A percentile compares a stretch with the other conserved stretches of the same genome.
These are phyloP conservation scores for Sequoia sempervirens DNA, from an alignment of 75 land plant species.

Conservation along the genomic window DNA sequence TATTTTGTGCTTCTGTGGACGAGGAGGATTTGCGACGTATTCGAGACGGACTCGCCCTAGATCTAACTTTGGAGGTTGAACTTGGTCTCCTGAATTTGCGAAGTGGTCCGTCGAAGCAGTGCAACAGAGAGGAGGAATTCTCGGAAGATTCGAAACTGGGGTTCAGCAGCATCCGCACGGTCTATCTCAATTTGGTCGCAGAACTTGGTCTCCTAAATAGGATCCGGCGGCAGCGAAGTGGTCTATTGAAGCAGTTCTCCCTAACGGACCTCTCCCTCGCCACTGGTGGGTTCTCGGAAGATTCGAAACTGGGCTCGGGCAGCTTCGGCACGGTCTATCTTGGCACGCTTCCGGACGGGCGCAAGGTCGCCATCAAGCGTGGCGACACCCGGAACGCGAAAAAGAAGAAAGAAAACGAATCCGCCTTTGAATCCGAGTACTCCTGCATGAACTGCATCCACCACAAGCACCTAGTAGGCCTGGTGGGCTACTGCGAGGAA, in stretches of 20 bases:
- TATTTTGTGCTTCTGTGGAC: no score
- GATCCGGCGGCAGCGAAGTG: constrained; percentile 15
- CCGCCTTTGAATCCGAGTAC: constrained; percentile 60
- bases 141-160: no score
- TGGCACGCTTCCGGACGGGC: constrained; percentile 45
- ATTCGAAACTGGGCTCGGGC: constrained; percentile 51
- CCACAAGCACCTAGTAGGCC: constrained; percentile 66
- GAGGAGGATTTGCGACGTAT: no score
- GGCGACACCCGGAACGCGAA: constrained; percentile 30
- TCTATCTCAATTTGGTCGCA: no score
- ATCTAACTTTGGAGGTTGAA: no score
- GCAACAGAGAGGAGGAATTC: no score
- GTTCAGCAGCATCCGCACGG: no score
- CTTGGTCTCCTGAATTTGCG: no score
- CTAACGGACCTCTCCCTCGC: constrained; percentile 27
- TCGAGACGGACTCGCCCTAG: no score
- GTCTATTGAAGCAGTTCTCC: constrained; percentile 29
- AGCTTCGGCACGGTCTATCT: constrained; percentile 75
- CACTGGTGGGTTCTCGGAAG: constrained; percentile 47
- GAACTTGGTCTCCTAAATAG: no score
- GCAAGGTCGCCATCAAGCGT: constrained; percentile 68
- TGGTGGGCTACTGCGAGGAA: constrained; percentile 68
- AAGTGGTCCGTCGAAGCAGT: no score
- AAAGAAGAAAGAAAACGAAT: constrained; percentile 37
- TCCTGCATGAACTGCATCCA: constrained; percentile 57